A percentile compares a stretch with the other conserved stretches of the same genome.
These are phyloP conservation scores for Medicago ruthenica DNA, from an alignment of 306 rosid species.

Conservation along the genomic window DNA sequence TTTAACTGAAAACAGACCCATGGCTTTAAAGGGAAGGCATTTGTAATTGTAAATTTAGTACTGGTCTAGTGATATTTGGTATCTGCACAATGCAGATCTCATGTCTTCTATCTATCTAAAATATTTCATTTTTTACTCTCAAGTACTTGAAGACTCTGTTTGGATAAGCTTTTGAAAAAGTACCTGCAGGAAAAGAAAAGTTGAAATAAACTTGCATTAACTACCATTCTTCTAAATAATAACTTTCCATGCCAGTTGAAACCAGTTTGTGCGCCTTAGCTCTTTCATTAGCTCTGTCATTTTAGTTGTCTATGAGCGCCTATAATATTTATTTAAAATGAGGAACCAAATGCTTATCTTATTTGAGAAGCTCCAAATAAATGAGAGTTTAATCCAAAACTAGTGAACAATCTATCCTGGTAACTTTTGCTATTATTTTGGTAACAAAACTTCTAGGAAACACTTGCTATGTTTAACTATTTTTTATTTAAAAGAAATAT, in stretches of 20 bases:
- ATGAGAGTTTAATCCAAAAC: background rate
- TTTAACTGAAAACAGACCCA: constrained; percentile 35
- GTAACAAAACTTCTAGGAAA: constrained; percentile 22
- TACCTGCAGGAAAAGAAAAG: background rate
- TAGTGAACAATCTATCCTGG: background rate
- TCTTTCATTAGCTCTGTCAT: constrained; percentile 1
- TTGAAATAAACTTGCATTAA: constrained; percentile 4
- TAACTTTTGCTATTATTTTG: constrained; percentile 18
- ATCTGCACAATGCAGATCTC: constrained; percentile 12
- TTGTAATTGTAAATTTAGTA: constrained; percentile 29
- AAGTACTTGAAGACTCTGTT: background rate
- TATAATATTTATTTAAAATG: background rate
- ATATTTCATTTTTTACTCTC: constrained; percentile 31
- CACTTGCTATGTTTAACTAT: constrained; percentile 10
- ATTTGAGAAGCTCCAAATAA: constrained; percentile 1
- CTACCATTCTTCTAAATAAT: constrained; percentile 6
- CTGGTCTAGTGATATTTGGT: constrained; percentile 1
- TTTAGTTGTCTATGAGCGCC: background rate
- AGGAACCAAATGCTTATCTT: background rate
- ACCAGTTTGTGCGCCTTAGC: background rate
- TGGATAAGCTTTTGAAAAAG: constrained; percentile 1
- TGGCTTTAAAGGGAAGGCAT: constrained; percentile 17
- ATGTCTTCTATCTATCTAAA: constrained; percentile 19
- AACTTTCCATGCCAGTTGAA: background rate
- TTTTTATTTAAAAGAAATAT: background rate